Percentiles rank a stretch among this genome's conserved stretches.
These are phyloP conservation scores for Paratinospora sagittata DNA, from an alignment of 164 flowering plant genomes.

Conservation along the genomic window DNA sequence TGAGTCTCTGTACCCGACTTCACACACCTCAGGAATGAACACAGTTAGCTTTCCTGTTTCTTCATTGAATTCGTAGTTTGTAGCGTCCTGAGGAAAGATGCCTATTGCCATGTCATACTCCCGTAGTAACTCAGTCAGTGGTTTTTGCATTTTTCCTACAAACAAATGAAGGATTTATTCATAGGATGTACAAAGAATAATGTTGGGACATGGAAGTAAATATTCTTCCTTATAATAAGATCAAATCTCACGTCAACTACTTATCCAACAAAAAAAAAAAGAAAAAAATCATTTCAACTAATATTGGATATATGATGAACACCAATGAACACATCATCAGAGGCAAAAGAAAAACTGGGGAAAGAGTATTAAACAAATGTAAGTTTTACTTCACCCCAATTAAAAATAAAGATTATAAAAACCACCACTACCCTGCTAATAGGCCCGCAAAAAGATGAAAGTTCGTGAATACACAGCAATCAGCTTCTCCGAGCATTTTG, in stretches of 20 bases:
- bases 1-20: slow-evolving; percentile 88
- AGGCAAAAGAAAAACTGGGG: background rate
- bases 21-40: slow-evolving; percentile 66
- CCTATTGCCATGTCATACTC: slow-evolving; percentile 73
- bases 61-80: slow-evolving; percentile 91
- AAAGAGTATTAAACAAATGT: too few relatives aligned
- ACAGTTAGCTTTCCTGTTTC: slow-evolving; percentile 81
- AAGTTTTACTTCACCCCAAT: too few relatives aligned
- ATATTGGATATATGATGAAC: background rate
- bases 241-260: background rate
- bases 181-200: background rate
- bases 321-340: background rate
- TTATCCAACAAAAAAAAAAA: too few relatives aligned
- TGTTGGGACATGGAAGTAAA: background rate
- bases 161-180: background rate
- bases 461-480: background rate
- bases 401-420: too few relatives aligned
- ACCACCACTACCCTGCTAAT: background rate
- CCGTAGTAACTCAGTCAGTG: slow-evolving; percentile 70
- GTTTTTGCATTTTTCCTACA: slow-evolving; percentile 88
- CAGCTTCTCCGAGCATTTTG: too few relatives aligned
- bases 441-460: background rate
- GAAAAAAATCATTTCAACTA: background rate
- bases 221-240: background rate
- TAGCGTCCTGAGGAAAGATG: slow-evolving; percentile 90